A percentile compares a stretch with the other conserved stretches of the same genome.
Conservation (phyloP, 305 asterid genomes). For the Salvia sclarea region DNA sequence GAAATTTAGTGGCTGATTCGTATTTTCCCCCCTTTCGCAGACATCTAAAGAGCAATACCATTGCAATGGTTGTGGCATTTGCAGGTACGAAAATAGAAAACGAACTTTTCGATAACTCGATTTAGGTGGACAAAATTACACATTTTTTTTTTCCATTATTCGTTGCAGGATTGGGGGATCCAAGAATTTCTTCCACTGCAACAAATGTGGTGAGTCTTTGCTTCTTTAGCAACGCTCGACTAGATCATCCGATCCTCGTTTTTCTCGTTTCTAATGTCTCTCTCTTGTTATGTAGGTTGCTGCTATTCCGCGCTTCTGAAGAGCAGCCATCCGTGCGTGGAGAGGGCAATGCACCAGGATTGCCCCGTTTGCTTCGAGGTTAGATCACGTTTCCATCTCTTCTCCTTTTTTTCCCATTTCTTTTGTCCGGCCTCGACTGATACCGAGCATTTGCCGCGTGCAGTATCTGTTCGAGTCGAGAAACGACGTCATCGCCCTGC, state of each 20-base stretch:
- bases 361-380: slow-evolving; percentile 89
- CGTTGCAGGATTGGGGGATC: slow-evolving; percentile 72
- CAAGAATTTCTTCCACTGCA: slow-evolving; percentile 45
- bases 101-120: not conserved
- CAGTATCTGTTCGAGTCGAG: slow-evolving; percentile 82
- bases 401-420: not conserved
- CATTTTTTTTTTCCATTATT: too few species aligned
- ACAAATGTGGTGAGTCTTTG: slow-evolving; percentile 42
- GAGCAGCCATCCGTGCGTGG: slow-evolving; percentile 70
- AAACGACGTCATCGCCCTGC: slow-evolving; percentile 65
- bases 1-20: slow-evolving; percentile 12
- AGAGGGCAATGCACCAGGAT: slow-evolving; percentile 94
- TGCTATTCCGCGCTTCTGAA: slow-evolving; percentile 55
- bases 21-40: slow-evolving; percentile 42
- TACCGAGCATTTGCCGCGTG: not conserved
- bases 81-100: slow-evolving; percentile 53
- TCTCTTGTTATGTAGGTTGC: slow-evolving; percentile 47
- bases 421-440: not conserved
- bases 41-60: slow-evolving; percentile 75
- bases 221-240: not conserved
- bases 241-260: not conserved
- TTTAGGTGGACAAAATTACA: not conserved
- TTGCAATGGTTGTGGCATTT: slow-evolving; percentile 83
- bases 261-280: not conserved
- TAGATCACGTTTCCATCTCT: not conserved